These are phyloP conservation scores for Musa balbisiana DNA, from an alignment of 202 grass and related monocot genomes.

Conservation along the genomic window DNA sequence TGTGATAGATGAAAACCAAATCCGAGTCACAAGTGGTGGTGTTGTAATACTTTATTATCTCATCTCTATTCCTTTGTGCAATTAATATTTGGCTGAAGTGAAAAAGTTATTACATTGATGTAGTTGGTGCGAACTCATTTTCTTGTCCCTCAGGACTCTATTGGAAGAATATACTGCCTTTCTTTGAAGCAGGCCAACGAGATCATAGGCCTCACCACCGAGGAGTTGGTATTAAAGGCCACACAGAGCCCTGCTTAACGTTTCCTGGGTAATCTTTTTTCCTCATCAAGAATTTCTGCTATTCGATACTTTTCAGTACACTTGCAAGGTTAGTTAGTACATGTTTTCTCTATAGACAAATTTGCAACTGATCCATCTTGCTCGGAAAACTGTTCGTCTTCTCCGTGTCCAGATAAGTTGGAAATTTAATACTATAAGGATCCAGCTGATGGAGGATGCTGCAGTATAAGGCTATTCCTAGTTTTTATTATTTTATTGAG, in stretches of 20 bases:
- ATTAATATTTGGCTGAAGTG: neutral
- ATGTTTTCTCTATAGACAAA: too few species aligned
- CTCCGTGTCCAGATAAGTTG: too few species aligned
- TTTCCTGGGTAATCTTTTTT: slow-evolving; percentile 18
- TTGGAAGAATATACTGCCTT: slow-evolving; percentile 66
- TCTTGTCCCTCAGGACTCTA: slow-evolving; percentile 47
- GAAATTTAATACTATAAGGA: too few species aligned
- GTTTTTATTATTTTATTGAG: too few species aligned
- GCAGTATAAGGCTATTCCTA: too few species aligned
- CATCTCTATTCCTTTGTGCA: too few species aligned
- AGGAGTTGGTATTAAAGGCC: slow-evolving; percentile 76
- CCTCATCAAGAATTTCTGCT: neutral
- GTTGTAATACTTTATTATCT: too few species aligned
- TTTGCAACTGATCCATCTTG: too few species aligned
- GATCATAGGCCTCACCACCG: slow-evolving; percentile 70
- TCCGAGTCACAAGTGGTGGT: too few species aligned
- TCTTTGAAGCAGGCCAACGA: slow-evolving; percentile 70
- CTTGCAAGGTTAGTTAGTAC: neutral
- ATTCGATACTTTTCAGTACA: neutral
- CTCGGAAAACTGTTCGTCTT: too few species aligned
- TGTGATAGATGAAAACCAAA: too few species aligned
- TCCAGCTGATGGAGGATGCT: too few species aligned
- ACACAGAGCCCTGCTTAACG: slow-evolving; percentile 36
- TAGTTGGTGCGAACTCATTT: neutral
- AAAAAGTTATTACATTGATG: neutral